Conservation (phyloP, 176 grass and related monocot species). For the Carex cristatella region DNA sequence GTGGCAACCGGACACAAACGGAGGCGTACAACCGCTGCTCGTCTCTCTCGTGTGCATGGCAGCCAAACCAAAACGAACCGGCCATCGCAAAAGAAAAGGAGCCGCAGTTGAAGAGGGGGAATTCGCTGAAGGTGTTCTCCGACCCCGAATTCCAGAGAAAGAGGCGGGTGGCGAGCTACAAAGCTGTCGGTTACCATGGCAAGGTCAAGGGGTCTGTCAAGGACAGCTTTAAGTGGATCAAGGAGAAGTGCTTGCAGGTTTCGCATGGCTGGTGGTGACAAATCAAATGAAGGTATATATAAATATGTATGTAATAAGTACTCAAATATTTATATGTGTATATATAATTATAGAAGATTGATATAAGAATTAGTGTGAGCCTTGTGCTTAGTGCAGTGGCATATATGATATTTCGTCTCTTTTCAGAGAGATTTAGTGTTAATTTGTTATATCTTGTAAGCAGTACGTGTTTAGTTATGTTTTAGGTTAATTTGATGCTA, state of each 20-base stretch:
- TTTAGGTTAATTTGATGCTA: neutral
- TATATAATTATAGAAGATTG: neutral
- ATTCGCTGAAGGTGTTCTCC: constrained; percentile 45
- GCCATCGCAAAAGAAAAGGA: constrained; percentile 1
- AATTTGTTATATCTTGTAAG: neutral
- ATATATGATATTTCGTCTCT: too few species aligned
- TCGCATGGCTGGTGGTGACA: constrained; percentile 52
- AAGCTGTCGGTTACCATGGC: constrained; percentile 61
- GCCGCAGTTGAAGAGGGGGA: constrained; percentile 27
- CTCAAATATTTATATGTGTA: neutral
- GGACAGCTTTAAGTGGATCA: constrained; percentile 87
- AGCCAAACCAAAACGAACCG: constrained; percentile 39
- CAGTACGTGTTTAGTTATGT: neutral
- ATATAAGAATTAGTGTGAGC: neutral
- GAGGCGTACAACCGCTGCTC: constrained; percentile 45
- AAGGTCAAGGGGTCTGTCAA: constrained; percentile 74
- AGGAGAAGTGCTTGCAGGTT: constrained; percentile 57
- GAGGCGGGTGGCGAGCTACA: constrained; percentile 78
- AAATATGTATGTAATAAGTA: neutral
- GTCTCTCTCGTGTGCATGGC: constrained; percentile 9
- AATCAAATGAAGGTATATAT: neutral
- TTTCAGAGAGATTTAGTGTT: neutral
- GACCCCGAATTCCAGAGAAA: constrained; percentile 80
- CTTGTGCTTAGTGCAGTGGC: too few species aligned
- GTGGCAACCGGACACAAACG: constrained; percentile 49